Percentiles rank a stretch among this genome's conserved stretches.
Conservation (phyloP, 169 alveolate genomes). For the Babesia bovis region DNA sequence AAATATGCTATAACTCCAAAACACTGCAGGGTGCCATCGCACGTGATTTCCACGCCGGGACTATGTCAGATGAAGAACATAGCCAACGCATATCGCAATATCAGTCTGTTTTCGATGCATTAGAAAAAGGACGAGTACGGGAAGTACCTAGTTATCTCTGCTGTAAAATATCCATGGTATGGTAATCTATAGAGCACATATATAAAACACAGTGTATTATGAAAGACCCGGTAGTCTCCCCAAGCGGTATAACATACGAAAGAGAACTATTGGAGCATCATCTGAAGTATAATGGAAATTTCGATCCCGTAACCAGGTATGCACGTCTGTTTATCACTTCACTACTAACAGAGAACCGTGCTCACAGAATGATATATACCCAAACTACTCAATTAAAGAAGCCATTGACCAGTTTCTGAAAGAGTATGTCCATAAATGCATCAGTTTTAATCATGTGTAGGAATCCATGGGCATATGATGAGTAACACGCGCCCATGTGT, state of each 20-base stretch:
- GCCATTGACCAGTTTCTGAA: constrained; percentile 78
- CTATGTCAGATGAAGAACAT: constrained; percentile 60
- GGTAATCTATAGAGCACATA: background rate
- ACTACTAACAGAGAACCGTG: constrained; percentile 68
- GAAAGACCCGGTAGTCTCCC: constrained; percentile 85
- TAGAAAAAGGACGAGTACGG: constrained; percentile 61
- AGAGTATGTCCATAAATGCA: constrained; percentile 18
- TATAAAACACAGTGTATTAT: constrained; percentile 70
- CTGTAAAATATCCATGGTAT: constrained; percentile 84
- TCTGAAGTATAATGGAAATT: constrained; percentile 77
- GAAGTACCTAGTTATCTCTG: constrained; percentile 80
- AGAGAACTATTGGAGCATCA: constrained; percentile 77
- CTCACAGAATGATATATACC: constrained; percentile 56
- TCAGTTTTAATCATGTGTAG: background rate
- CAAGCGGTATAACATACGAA: constrained; percentile 85
- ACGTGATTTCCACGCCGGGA: constrained; percentile 43
- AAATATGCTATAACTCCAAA: background rate
- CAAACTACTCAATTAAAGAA: constrained; percentile 82
- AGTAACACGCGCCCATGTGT: constrained; percentile 16
- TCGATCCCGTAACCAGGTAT: constrained; percentile 83
- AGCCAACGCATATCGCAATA: constrained; percentile 59
- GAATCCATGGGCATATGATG: constrained; percentile 69
- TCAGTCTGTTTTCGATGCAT: constrained; percentile 62
- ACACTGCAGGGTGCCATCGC: constrained; percentile 35
- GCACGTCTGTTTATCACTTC: background rate